Conservation (phyloP, 148 eudicot genomes). For the Cornus kousa region DNA sequence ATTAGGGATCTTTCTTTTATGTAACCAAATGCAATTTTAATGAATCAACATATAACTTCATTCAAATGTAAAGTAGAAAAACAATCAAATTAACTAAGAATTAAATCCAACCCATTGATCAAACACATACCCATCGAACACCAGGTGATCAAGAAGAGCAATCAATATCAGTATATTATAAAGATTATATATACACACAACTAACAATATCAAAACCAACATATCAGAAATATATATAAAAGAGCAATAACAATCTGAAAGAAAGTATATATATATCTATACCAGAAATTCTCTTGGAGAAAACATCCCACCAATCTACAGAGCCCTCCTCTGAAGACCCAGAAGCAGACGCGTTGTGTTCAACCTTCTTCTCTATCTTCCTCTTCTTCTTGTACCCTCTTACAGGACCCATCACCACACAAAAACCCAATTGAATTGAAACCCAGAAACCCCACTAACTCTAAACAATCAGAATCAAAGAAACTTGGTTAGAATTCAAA, state of each 20-base stretch:
- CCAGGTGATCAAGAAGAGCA: neutral
- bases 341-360: slow-evolving; percentile 28
- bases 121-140: slow-evolving; percentile 10
- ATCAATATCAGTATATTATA: neutral
- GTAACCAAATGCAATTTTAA: slow-evolving; percentile 2
- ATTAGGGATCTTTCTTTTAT: slow-evolving; percentile 13
- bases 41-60: neutral
- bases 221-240: neutral
- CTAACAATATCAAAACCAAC: neutral
- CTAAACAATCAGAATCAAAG: slow-evolving; percentile 20
- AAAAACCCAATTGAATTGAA: slow-evolving; percentile 42
- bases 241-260: slow-evolving; percentile 8
- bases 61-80: slow-evolving; percentile 2
- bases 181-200: slow-evolving; percentile 3
- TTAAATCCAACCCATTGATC: slow-evolving; percentile 7
- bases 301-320: slow-evolving; percentile 66
- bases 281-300: slow-evolving; percentile 65
- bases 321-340: slow-evolving; percentile 57
- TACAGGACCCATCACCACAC: slow-evolving; percentile 56
- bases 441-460: slow-evolving; percentile 32
- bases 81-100: neutral
- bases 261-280: slow-evolving; percentile 42
- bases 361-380: slow-evolving; percentile 46
- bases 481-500: slow-evolving; percentile 18
- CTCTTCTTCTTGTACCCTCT: slow-evolving; percentile 69